A percentile compares a stretch with the other conserved stretches of the same genome.
Conservation (phyloP, 1,284 basidiomycete species). For the Fomitiporia mediterranea region DNA sequence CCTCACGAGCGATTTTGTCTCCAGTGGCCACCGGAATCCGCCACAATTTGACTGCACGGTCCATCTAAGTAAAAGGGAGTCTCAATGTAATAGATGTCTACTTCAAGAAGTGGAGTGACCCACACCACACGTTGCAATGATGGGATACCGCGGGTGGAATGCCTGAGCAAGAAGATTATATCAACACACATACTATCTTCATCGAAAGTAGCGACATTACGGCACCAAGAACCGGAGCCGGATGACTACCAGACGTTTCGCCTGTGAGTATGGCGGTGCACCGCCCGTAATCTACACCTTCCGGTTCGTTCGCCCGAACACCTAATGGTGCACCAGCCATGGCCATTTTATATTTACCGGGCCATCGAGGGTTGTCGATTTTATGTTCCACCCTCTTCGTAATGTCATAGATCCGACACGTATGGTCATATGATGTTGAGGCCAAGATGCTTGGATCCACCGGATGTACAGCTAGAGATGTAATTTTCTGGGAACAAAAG, state of each 20-base stretch:
- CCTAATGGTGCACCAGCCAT: slow-evolving; percentile 67
- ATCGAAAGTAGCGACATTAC: slow-evolving; percentile 31
- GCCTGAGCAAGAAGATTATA: slow-evolving; percentile 32
- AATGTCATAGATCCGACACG: slow-evolving; percentile 18
- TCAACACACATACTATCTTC: neutral
- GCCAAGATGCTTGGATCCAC: slow-evolving; percentile 9
- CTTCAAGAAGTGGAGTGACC: slow-evolving; percentile 24
- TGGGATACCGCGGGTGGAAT: slow-evolving; percentile 55
- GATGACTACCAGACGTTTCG: slow-evolving; percentile 65
- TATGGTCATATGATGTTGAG: slow-evolving; percentile 18
- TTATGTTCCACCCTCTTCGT: slow-evolving; percentile 3
- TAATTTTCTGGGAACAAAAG: slow-evolving; percentile 13
- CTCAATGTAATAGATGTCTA: neutral
- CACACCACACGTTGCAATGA: slow-evolving; percentile 74
- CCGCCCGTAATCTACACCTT: slow-evolving; percentile 56
- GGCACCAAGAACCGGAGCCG: slow-evolving; percentile 58
- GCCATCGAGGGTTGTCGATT: slow-evolving; percentile 15
- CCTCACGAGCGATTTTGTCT: slow-evolving; percentile 47
- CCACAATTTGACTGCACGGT: slow-evolving; percentile 72
- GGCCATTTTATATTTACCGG: slow-evolving; percentile 1
- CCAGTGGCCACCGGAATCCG: slow-evolving; percentile 31
- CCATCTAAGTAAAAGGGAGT: slow-evolving; percentile 42
- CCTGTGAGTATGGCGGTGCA: slow-evolving; percentile 63
- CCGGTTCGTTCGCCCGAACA: slow-evolving; percentile 50
- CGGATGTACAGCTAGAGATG: slow-evolving; percentile 16